Percentiles rank a stretch among this genome's conserved stretches.
Conservation (phyloP, 805 yeast genomes). For the Starmerella sirachaensis region DNA sequence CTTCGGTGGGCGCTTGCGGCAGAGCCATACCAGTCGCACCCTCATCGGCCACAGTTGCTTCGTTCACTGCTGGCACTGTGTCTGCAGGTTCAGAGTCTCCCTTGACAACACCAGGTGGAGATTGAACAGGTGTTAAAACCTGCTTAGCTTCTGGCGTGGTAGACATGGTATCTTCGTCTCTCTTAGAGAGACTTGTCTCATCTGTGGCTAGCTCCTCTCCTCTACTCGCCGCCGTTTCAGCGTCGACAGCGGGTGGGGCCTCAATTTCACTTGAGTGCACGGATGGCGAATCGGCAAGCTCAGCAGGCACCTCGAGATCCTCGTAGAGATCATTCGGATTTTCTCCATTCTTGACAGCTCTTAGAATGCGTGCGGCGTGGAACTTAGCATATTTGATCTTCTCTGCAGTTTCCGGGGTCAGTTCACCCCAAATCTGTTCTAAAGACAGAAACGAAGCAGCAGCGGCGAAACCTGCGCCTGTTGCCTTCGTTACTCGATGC, state of each 20-base stretch:
- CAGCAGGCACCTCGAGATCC: constrained; percentile 23
- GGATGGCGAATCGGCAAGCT: too few species aligned
- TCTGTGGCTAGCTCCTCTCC: too few species aligned
- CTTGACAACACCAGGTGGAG: too few species aligned
- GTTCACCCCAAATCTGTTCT: constrained; percentile 30
- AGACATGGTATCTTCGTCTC: too few species aligned
- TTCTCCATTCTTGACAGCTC: constrained; percentile 36
- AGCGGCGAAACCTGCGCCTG: constrained; percentile 44
- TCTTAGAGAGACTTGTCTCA: too few species aligned
- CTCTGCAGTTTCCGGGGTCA: constrained; percentile 28
- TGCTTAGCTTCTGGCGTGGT: too few species aligned
- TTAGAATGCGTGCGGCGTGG: constrained; percentile 48
- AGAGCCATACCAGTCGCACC: constrained; percentile 3
- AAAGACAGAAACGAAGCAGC: constrained; percentile 43
- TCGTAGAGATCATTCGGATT: constrained; percentile 47
- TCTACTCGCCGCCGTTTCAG: too few species aligned
- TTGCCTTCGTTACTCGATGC: constrained; percentile 34
- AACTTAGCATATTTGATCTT: constrained; percentile 51
- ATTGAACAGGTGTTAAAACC: too few species aligned
- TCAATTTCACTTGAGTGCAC: too few species aligned
- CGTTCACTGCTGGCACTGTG: too few species aligned
- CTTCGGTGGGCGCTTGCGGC: constrained; percentile 11
- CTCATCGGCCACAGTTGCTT: constrained; percentile 5
- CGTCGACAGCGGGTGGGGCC: constrained; percentile 12
- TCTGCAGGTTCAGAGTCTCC: too few species aligned